Base-by-base conservation (phyloP, 1,139 yeast genomes). In the Candida pseudoviswanathii region DNA sequence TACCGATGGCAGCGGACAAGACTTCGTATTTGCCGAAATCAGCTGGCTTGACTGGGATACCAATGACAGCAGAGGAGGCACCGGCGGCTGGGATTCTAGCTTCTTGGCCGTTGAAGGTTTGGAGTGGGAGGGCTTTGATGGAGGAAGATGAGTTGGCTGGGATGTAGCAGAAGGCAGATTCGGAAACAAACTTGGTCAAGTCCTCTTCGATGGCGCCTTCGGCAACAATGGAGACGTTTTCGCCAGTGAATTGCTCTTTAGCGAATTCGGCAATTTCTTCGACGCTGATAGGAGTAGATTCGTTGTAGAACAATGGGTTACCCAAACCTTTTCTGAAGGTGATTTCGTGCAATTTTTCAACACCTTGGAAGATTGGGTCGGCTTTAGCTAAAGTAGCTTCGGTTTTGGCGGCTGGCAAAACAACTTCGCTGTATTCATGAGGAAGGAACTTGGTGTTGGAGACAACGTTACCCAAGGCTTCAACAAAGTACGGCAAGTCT, bases 251-350 rank as follows among this genome's bases (percentile, higher is more conserved):
- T 47, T 81, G 88, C 62, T 82, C 74, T 59, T 81, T 71, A 58
- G 96, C 94, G 65, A 77, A 89, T 46, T 69, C 70, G 62, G 80
- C 77, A 64, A 94, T 77, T 54, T 86, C 91, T 50, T 85, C 91
- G 50, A 84, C 64, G 44, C 89, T 59, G 57, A 85, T 74, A 56
- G 76, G 71, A 57, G 74, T 71, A 65, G 77, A 70, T 50, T 90
- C 88, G 68, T 88, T 88, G 66, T 82, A 89, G 67, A 80, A 80
- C 62, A 90, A 78, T 58, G 97, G 86, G 73, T 85, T 84, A 63
- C 97, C 98, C 64, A 89, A 84, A 48, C 97, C 98, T 57, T 74
- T 79, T 80, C 95, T 88, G 84, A 88, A 94, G 44, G 96, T 82
- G 52, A 85, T 75, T 62, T 83, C 83, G 75, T 89, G 95, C 65